phyloP scores from a whole-genome alignment of 306 rosid genomes.

The Pyrus betulifolia region DNA sequence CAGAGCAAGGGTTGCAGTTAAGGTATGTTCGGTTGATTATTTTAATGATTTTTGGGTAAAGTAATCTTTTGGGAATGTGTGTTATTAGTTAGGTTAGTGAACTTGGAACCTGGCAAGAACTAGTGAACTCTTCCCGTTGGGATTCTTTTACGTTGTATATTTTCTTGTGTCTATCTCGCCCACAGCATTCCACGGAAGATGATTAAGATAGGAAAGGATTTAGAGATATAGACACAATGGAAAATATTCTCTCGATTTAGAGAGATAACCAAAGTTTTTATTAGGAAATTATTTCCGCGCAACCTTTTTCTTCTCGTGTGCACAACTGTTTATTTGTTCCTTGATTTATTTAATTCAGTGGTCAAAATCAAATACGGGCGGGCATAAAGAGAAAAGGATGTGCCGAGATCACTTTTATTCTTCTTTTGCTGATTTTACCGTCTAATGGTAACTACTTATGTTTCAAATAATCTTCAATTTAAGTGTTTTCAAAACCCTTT shows the following conservation, averaged over 20 bases:
- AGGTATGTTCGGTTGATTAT: constrained; percentile 33
- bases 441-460: neutral
- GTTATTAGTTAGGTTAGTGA: neutral
- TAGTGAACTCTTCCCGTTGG: neutral
- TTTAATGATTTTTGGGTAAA: neutral
- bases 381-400: too few species aligned
- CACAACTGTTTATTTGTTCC: neutral
- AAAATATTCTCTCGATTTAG: too few species aligned
- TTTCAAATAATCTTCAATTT: neutral
- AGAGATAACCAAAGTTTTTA: too few species aligned
- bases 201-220: too few species aligned
- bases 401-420: too few species aligned
- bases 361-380: fast-evolving
- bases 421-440: neutral
- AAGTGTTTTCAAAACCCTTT: neutral
- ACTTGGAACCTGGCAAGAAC: neutral
- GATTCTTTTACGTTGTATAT: too few species aligned
- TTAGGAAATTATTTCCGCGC: too few species aligned
- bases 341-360: too few species aligned
- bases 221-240: neutral
- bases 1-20: constrained; percentile 42
- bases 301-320: too few species aligned
- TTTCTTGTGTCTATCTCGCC: fast-evolving
- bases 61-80: neutral
- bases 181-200: fast-evolving